Evolutionary conservation across 371 early-diverging fungal genomes (phyloP).

Genomic region (Thermomucor indicae-seudaticae): DNA sequence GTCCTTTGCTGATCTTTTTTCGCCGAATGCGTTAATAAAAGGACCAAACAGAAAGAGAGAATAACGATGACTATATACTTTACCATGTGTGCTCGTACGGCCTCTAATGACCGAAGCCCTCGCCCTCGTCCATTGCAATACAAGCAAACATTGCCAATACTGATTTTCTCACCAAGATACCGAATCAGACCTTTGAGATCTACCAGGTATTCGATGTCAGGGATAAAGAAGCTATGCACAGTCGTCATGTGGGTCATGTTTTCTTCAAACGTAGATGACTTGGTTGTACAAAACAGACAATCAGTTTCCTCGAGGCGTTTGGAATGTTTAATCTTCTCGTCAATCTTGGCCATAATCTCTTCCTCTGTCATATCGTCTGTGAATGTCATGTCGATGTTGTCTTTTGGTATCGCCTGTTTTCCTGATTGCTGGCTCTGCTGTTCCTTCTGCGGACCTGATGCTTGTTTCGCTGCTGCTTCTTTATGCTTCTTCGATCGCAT

Average conservation of each 20-base stretch:
- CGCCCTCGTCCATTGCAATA: constrained; percentile 93
- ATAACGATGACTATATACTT: neutral
- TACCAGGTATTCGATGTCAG: constrained; percentile 90
- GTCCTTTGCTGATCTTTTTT: constrained; percentile 79
- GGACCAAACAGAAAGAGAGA: neutral
- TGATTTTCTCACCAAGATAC: constrained; percentile 92
- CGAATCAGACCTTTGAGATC: constrained; percentile 84
- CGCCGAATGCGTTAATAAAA: neutral
- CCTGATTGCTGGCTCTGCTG: constrained; percentile 34
- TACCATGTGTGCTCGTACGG: constrained; percentile 94
- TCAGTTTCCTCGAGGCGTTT: constrained; percentile 63
- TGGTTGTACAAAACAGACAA: constrained; percentile 81
- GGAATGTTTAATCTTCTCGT: constrained; percentile 68
- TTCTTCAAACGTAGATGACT: constrained; percentile 64
- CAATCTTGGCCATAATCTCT: constrained; percentile 54
- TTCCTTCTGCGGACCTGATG: constrained; percentile 14
- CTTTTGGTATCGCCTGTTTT: constrained; percentile 31
- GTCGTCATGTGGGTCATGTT: constrained; percentile 91
- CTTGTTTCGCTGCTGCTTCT: constrained; percentile 57
- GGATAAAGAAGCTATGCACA: constrained; percentile 91
- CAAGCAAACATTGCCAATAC: constrained; percentile 89
- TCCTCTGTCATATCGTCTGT: constrained; percentile 46
- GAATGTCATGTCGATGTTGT: constrained; percentile 45
- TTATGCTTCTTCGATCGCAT: constrained; percentile 90
- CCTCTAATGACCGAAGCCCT: constrained; percentile 79